Conservation (phyloP, 371 early-diverging fungal species). For the Apophysomyces trapeziformis region DNA sequence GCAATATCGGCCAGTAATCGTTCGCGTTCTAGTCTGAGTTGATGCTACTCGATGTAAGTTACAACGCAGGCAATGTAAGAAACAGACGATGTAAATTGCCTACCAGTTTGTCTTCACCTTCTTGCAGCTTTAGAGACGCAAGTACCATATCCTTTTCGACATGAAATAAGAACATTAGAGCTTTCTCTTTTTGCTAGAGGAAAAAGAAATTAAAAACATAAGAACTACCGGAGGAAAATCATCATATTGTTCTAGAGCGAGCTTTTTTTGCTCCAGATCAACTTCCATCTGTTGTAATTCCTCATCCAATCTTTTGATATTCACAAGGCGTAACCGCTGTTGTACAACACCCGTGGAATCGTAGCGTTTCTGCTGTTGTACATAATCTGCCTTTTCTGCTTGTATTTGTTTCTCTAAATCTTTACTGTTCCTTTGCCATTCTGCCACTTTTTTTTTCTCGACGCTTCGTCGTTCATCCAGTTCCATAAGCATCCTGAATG, state of each 20-base stretch:
- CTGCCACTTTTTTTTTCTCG: slow-evolving; percentile 6
- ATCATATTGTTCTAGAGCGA: slow-evolving; percentile 16
- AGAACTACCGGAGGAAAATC: slow-evolving; percentile 27
- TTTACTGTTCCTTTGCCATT: slow-evolving; percentile 10
- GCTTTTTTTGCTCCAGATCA: slow-evolving; percentile 16
- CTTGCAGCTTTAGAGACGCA: slow-evolving; percentile 18
- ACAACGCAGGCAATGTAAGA: not conserved
- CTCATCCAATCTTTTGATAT: slow-evolving; percentile 16
- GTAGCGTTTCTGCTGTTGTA: slow-evolving; percentile 15
- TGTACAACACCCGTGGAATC: slow-evolving; percentile 20
- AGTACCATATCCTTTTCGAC: slow-evolving; percentile 22
- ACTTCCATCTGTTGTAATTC: not conserved
- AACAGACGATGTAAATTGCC: not conserved
- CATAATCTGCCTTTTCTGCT: slow-evolving; percentile 12
- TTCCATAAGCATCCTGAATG: slow-evolving; percentile 13
- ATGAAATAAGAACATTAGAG: not conserved
- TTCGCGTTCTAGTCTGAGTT: slow-evolving; percentile 20
- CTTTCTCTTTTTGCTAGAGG: too few species aligned
- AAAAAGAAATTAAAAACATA: not conserved
- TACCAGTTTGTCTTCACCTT: slow-evolving; percentile 21
- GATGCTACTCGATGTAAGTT: slow-evolving; percentile 6
- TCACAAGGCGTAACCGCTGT: slow-evolving; percentile 17
- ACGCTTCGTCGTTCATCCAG: slow-evolving; percentile 5
- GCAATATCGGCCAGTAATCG: slow-evolving; percentile 23
- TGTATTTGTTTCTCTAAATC: slow-evolving; percentile 16